Base-by-base conservation (phyloP, 179 eudicot genomes). In the Camellia oleifera region DNA sequence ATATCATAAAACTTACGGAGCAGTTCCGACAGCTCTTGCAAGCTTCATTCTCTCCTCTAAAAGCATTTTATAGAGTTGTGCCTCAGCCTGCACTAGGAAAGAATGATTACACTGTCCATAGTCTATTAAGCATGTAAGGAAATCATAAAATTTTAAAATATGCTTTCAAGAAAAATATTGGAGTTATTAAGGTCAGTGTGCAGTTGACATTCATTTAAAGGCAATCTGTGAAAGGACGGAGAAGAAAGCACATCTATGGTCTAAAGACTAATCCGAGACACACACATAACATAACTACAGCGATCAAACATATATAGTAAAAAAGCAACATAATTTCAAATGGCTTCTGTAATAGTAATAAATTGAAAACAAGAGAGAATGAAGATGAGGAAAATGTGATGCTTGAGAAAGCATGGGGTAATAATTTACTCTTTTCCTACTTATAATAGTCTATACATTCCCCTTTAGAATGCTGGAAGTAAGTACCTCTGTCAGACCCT, bases 41-140 rank as follows among this genome's bases (percentile, higher is more conserved):
- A 92, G 92, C 81, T 90, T 88, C 89, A 88, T 89, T 88, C 98
- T 91, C 88, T 88, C 92, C 74, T 88, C 95, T 54, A 90, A 53
- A 72, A 94, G 95, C 81, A 83, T 63, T 74, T 84, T 82, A 77
- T 88, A 91, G 69, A 94, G 88, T 83, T 89, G 86, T 77, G 74
- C 87, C 89, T 94, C 98, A 76, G 73, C 88, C 97, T 92, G 74
- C 81, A 83, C n/a, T 17, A 78, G 50, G 72, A 69, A 69, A 42
- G 54, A 72, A 71, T 52, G 32, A 77, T 58, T 58, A 32, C 11
- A 44, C n/a, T 3, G 60, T 17, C 42, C 54, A 18, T 44, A 77
- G 20, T 42, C 79, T 26, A 26, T 20, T n/a, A 53, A 78, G 60
- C 11, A 48, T 12, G 42, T 48, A 15, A 72, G 53, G 46, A 50